Evolutionary conservation across 1,139 yeast genomes (phyloP).

Genomic region (Yamadazyma triangularis): DNA sequence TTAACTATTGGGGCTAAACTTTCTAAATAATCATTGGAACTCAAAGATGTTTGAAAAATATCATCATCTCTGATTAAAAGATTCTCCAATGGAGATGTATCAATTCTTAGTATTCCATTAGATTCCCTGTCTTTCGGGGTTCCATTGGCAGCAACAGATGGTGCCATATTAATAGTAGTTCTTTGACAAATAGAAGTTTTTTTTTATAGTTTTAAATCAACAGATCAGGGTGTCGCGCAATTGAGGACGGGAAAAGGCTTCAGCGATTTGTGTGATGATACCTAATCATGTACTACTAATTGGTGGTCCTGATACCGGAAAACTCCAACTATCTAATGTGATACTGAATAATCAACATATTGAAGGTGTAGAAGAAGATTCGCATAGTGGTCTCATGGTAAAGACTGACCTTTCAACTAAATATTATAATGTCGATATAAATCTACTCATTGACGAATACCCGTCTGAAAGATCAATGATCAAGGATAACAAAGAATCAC

Average conservation of each 20-base stretch:
- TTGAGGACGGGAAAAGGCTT: too few species aligned
- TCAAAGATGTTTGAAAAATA: slow-evolving; percentile 44
- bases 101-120: slow-evolving; percentile 8
- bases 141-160: slow-evolving; percentile 3
- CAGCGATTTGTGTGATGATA: too few species aligned
- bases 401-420: slow-evolving; percentile 25
- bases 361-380: slow-evolving; percentile 6
- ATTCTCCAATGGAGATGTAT: slow-evolving; percentile 36
- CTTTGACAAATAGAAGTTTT: too few species aligned
- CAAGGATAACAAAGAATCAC: slow-evolving; percentile 5
- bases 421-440: slow-evolving; percentile 27
- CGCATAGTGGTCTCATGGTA: slow-evolving; percentile 38
- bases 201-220: too few species aligned
- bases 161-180: too few species aligned
- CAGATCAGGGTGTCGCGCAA: too few species aligned
- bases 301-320: slow-evolving; percentile 38
- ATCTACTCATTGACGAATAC: slow-evolving; percentile 36
- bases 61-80: slow-evolving; percentile 42
- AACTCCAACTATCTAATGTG: slow-evolving; percentile 23
- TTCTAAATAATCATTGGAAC: slow-evolving; percentile 71
- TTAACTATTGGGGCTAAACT: slow-evolving; percentile 77
- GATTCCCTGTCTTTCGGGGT: neutral
- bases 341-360: slow-evolving; percentile 12
- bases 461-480: slow-evolving; percentile 15
- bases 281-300: slow-evolving; percentile 35